Conservation (phyloP, 495 filamentous ascomycete species). For the Cercophora sp. region DNA sequence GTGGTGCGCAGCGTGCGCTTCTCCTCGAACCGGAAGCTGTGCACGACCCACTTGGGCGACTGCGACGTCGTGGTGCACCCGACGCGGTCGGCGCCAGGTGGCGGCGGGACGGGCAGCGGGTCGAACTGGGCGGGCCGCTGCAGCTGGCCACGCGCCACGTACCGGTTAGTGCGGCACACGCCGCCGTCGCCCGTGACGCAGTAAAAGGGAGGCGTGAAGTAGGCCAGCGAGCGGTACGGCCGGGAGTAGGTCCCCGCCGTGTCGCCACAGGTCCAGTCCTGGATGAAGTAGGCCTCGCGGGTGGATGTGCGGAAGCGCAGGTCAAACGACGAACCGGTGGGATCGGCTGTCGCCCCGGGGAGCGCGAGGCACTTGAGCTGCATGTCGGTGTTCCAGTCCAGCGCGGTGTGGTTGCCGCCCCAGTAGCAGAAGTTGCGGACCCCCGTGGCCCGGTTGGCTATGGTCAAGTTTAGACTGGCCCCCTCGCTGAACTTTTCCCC, state of each 20-base stretch:
- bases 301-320: not conserved
- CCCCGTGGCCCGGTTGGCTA: not conserved
- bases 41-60: not conserved
- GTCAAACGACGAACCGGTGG: not conserved
- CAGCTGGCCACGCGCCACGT: not conserved
- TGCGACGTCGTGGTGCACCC: not conserved
- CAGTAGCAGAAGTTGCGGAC: not conserved
- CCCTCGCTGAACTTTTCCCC: not conserved
- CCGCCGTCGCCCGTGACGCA: not conserved
- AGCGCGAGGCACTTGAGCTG: not conserved
- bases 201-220: not conserved
- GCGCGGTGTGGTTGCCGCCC: not conserved
- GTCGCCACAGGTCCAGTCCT: not conserved
- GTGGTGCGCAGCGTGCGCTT: not conserved
- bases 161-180: not conserved
- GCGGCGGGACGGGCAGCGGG: not conserved
- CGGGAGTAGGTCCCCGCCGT: not conserved
- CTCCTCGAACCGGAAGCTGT: conserved; percentile 4
- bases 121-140: not conserved
- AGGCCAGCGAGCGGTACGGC: not conserved
- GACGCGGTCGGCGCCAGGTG: not conserved
- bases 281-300: not conserved
- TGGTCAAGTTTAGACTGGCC: not conserved
- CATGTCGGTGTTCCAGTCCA: not conserved
- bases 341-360: not conserved